Evolutionary conservation across 176 grass and related monocot genomes (phyloP), one percentile per base, ranked within the genome.

Genomic region (Coix lacrymajobi): DNA sequence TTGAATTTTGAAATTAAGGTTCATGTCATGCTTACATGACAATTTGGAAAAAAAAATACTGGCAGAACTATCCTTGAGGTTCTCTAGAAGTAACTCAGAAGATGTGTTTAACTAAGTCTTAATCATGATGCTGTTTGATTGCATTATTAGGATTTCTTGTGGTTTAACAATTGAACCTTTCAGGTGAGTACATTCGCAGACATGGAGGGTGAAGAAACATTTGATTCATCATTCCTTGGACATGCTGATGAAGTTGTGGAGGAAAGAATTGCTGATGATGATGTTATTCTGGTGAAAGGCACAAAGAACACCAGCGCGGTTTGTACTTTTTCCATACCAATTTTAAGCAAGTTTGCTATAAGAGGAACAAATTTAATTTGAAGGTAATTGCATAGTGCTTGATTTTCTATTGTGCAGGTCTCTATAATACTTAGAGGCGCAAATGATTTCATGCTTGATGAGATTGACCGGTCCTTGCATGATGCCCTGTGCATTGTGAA

Each of bases 191-290:
- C 95, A 61, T 97, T 94, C 87, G 95, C 92, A 87, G 95, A 97
- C 78, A 94, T 97, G 95, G 95, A 94, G 91, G 95, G 90, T 44
- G 95, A 97, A 69, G 95, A 97, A 88, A 94, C 95, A n/a, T 97
- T 97, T 51, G 92, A 97, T 85, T 32, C 83, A 38, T 90, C 90
- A 63, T 88, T 97, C 84, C 90, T 97, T 81, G 95, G 95, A 31
- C 84, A 91, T 70, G 83, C 92, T 40, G 86, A 92, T 62, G 95
- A 97, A 73, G 92, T 97, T 65, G 86, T 91, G 25, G 95, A 97
- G 66, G 90, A 97, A 84, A 90, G 84, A 86, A 92, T 97, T 79
- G 54, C 92, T 29, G 92, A 91, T 64, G 92, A 94, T 94, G 92
- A 97, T 85, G 88, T 97, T 77, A 88, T 97, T 76, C 73, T 97